Evolutionary conservation across 768 basidiomycete species (phyloP).

Genomic region (button mushroom (Agaricus bisporus)): DNA sequence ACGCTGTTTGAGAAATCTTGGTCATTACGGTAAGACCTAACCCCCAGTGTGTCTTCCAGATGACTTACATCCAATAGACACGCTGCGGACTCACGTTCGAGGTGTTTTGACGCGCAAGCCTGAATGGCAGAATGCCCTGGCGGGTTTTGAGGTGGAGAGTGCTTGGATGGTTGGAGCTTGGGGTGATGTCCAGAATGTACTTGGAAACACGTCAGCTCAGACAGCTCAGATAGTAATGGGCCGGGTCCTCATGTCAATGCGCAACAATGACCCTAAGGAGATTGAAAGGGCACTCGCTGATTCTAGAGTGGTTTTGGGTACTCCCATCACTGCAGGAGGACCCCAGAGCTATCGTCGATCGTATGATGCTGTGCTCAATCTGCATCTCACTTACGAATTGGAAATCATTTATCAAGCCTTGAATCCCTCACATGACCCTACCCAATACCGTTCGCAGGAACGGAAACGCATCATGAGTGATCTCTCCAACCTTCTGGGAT

Average conservation of each 20-base stretch:
- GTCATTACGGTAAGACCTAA: conserved; percentile 80
- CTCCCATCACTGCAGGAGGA: conserved; percentile 77
- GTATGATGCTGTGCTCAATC: conserved; percentile 79
- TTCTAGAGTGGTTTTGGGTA: conserved; percentile 71
- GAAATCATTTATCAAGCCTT: conserved; percentile 54
- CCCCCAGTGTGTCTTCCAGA: not conserved
- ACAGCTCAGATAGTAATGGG: conserved; percentile 70
- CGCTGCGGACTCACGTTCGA: conserved; percentile 87
- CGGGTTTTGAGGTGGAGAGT: conserved; percentile 86
- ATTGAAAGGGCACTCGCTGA: conserved; percentile 48
- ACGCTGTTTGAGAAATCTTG: conserved; percentile 87
- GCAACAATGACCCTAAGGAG: conserved; percentile 38
- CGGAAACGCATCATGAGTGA: conserved; percentile 32
- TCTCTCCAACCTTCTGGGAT: conserved; percentile 45
- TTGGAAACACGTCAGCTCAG: conserved; percentile 40
- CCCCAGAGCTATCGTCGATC: conserved; percentile 76
- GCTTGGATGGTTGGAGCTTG: conserved; percentile 97
- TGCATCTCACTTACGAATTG: conserved; percentile 85
- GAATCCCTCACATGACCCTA: conserved; percentile 28
- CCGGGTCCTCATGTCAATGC: conserved; percentile 75
- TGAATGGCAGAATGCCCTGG: conserved; percentile 71
- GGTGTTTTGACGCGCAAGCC: conserved; percentile 85
- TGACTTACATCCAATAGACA: conserved; percentile 49
- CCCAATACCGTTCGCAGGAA: conserved; percentile 28
- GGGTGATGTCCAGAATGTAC: conserved; percentile 67